Base-by-base conservation (phyloP, 495 filamentous ascomycete genomes). In the Filosporella fistucella region DNA sequence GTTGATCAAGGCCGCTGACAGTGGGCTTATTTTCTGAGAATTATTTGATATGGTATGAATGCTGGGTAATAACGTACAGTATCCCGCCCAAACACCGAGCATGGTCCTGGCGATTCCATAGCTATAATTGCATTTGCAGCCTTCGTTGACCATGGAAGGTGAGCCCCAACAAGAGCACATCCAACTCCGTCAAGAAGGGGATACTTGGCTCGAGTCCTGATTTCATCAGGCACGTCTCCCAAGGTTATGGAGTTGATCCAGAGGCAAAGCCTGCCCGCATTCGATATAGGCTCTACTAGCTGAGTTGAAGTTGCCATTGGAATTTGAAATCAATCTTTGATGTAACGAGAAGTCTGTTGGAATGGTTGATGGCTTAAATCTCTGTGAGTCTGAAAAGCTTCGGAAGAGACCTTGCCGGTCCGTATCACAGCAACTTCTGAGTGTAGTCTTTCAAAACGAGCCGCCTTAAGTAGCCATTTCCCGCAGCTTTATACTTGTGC, bases 101-200 rank as follows among this genome's bases (percentile, higher is more conserved):
- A 64, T 8, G 57, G 26, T 2, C 68, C 68, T 9, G 44, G 20
- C 5, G 60, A 39, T 45, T 73, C 73, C 11, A 68, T 57, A 5
- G 53, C 51, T 18, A 66, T 42, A 1, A 71, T 43, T 4, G 57
- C 64, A 7, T 65, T 47, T 25, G 61, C 51, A 1, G 65, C 69
- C 17, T 60, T 60, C 37, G 69, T 56, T 1, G 67, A 66, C 66
- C 64, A 71, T 10, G 66, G 63, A 16, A 70, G 47, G 34, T 63
- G 66, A 32, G 68, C 57, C 1, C 67, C 71, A 10, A 72, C 54
- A 8, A 74, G 42, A n/a, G 37, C 64, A 47, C 66, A 74, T 3
- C 55, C 64, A 1, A 75, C 41, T 16, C 70, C 70, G 46, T 75
- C 72, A 0, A 74, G 52, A 16, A 77, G 64, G 10, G 71, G 55